Conservation (phyloP, 805 yeast genomes). For the Candida ulmi region DNA sequence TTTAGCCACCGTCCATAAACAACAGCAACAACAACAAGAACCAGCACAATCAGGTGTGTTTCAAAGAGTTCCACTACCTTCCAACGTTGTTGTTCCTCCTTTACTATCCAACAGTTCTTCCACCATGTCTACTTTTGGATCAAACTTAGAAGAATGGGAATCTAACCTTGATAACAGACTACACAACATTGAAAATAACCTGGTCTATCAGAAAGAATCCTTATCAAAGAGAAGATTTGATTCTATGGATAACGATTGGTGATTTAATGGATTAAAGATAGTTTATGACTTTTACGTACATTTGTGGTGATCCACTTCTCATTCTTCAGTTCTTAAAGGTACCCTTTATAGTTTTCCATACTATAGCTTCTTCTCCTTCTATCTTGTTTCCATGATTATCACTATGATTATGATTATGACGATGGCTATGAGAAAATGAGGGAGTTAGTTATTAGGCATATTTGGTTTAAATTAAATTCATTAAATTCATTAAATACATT, state of each 20-base stretch:
- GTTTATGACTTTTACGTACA: neutral
- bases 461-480: too few species aligned
- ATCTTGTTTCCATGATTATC: too few species aligned
- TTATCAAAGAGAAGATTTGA: constrained; percentile 23
- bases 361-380: too few species aligned
- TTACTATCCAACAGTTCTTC: constrained; percentile 29
- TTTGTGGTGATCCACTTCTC: neutral
- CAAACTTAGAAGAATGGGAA: constrained; percentile 36
- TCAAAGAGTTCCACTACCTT: constrained; percentile 31
- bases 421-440: too few species aligned
- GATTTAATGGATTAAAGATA: neutral
- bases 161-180: constrained; percentile 29
- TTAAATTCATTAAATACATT: too few species aligned
- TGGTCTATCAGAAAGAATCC: constrained; percentile 14
- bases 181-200: constrained; percentile 25
- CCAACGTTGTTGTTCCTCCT: constrained; percentile 27
- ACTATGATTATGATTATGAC: too few species aligned
- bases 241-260: constrained; percentile 23
- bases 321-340: neutral
- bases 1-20: constrained; percentile 11
- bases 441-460: too few species aligned
- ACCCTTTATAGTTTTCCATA: too few species aligned
- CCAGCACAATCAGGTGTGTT: constrained; percentile 19
- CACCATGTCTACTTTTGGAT: constrained; percentile 26
- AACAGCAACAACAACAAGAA: constrained; percentile 14